Conservation (phyloP, 768 basidiomycete species). For the Hemileccinum impolitum region DNA sequence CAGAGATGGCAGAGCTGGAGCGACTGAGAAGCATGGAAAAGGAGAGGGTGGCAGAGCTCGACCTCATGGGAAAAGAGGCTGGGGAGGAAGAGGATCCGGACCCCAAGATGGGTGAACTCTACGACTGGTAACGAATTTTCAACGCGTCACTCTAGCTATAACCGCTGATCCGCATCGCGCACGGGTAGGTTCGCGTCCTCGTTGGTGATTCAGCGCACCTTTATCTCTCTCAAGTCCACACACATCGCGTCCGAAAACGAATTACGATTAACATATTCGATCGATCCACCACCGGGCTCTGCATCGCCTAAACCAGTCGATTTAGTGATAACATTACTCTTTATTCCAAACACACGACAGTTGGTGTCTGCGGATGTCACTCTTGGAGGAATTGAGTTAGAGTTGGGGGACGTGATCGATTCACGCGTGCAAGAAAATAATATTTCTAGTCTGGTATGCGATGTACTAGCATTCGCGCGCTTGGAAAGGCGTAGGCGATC, state of each 20-base stretch:
- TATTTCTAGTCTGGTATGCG: slow-evolving; percentile 60
- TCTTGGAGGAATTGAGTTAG: slow-evolving; percentile 47
- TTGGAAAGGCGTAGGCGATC: too few species aligned
- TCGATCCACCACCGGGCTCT: slow-evolving; percentile 34
- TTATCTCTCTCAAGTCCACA: slow-evolving; percentile 58
- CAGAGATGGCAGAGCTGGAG: slow-evolving; percentile 53
- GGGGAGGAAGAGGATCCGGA: slow-evolving; percentile 68
- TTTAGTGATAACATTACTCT: slow-evolving; percentile 57
- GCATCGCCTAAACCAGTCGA: slow-evolving; percentile 26
- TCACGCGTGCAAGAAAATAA: slow-evolving; percentile 63
- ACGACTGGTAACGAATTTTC: slow-evolving; percentile 56
- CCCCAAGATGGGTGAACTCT: slow-evolving; percentile 56
- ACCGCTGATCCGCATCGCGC: neutral
- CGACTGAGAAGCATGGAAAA: slow-evolving; percentile 58
- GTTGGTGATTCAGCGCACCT: slow-evolving; percentile 57
- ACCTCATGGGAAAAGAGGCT: slow-evolving; percentile 46
- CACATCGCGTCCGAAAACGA: slow-evolving; percentile 72
- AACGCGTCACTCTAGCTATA: neutral
- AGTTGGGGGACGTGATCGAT: slow-evolving; percentile 58
- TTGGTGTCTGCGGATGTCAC: slow-evolving; percentile 62
- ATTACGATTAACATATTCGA: slow-evolving; percentile 62
- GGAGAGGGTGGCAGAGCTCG: slow-evolving; percentile 58
- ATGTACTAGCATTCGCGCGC: slow-evolving; percentile 46
- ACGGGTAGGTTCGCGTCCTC: slow-evolving; percentile 67
- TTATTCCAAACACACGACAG: slow-evolving; percentile 64